These are phyloP conservation scores for Zygoascus ofunaensis DNA, from an alignment of 805 yeast genomes.

Conservation along the genomic window DNA sequence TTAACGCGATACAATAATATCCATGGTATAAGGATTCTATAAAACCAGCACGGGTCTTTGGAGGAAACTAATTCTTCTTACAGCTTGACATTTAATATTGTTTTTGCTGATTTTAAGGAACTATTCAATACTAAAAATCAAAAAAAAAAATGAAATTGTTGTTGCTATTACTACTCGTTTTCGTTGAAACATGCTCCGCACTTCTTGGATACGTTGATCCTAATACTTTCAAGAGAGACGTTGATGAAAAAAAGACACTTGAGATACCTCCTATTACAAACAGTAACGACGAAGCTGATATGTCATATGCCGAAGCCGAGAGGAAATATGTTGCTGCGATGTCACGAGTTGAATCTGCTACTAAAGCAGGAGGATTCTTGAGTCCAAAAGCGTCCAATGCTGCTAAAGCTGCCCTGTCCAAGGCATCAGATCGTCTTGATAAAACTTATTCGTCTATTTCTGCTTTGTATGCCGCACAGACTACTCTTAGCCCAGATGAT, in stretches of 20 bases:
- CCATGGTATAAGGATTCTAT: no score
- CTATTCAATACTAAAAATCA: no score
- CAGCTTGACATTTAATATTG: no score
- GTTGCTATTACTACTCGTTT: background rate
- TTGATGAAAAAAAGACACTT: background rate
- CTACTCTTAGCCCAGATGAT: background rate
- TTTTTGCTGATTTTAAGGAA: no score
- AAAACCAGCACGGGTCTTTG: no score
- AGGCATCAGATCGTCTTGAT: background rate
- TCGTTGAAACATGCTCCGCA: background rate
- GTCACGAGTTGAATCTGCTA: slow-evolving; percentile 1
- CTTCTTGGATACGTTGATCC: background rate
- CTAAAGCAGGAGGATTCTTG: slow-evolving; percentile 3
- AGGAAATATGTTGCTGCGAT: slow-evolving; percentile 4
- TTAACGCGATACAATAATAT: no score
- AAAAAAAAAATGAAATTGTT: background rate
- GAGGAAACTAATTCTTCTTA: no score
- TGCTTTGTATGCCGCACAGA: background rate
- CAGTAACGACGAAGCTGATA: background rate
- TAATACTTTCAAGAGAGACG: background rate
- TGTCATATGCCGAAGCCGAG: background rate
- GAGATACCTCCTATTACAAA: background rate
- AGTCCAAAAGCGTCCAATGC: slow-evolving; percentile 4
- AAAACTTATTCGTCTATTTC: slow-evolving; percentile 1
- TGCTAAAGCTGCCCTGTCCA: slow-evolving; percentile 5